Conservation (phyloP, 2,329 filamentous ascomycete genomes). For the Salinomyces thailandicus region DNA sequence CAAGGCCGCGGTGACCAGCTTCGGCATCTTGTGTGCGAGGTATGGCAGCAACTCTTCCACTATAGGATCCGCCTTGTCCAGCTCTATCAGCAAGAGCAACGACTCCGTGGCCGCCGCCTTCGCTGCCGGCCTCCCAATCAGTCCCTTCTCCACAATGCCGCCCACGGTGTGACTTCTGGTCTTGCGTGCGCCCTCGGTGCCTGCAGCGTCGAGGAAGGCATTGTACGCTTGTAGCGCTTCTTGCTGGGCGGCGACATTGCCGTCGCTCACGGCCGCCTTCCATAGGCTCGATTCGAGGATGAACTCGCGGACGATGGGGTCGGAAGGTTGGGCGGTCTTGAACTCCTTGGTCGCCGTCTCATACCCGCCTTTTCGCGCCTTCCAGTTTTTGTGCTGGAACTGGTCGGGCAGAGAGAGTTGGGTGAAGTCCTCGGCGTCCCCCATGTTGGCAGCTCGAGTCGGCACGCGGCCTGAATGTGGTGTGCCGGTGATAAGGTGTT, state of each 20-base stretch:
- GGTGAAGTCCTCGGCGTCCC: conserved; percentile 77
- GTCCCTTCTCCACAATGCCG: conserved; percentile 80
- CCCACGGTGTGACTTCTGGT: conserved; percentile 65
- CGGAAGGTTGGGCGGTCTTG: conserved; percentile 69
- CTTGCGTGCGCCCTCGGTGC: conserved; percentile 55
- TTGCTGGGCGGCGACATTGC: conserved; percentile 92
- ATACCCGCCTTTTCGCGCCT: conserved; percentile 89
- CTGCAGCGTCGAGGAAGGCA: conserved; percentile 85
- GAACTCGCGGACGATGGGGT: conserved; percentile 80
- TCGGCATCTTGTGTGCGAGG: conserved; percentile 80
- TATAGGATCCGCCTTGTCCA: conserved; percentile 74
- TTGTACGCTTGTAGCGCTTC: conserved; percentile 82
- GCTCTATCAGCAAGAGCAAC: conserved; percentile 76
- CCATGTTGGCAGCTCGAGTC: conserved; percentile 38
- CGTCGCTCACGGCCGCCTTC: conserved; percentile 88
- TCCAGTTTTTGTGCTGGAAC: conserved; percentile 91
- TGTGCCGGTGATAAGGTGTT: neutral
- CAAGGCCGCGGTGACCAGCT: conserved; percentile 68
- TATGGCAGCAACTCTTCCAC: conserved; percentile 82
- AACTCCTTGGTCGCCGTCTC: conserved; percentile 87
- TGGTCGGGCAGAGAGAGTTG: conserved; percentile 67
- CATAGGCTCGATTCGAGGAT: conserved; percentile 72
- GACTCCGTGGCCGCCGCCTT: conserved; percentile 83
- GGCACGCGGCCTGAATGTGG: neutral
- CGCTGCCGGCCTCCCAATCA: conserved; percentile 79